These are phyloP conservation scores for Starmerella vaccinii DNA, from an alignment of 805 yeast genomes.

Conservation along the genomic window DNA sequence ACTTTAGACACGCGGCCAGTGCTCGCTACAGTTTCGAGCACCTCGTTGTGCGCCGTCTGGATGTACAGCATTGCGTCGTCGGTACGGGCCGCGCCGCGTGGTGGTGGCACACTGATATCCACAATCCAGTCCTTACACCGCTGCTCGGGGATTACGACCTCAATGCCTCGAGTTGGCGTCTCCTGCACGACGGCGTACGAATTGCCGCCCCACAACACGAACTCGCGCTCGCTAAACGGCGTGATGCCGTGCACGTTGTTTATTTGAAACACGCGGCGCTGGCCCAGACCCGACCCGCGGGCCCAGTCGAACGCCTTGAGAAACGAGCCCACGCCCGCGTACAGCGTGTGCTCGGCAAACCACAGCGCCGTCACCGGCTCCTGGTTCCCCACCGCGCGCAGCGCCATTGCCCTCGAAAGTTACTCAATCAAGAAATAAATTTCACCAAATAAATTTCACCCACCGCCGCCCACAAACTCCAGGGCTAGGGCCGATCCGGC, in stretches of 20 bases:
- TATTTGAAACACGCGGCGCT: slow-evolving; percentile 45
- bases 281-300: slow-evolving; percentile 33
- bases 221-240: slow-evolving; percentile 11
- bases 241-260: slow-evolving; percentile 76
- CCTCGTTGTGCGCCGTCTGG: slow-evolving; percentile 71
- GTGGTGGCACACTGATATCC: slow-evolving; percentile 40
- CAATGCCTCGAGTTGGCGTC: background rate
- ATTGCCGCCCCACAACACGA: slow-evolving; percentile 62
- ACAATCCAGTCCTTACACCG: slow-evolving; percentile 72
- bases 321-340: slow-evolving; percentile 65
- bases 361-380: slow-evolving; percentile 62
- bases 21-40: slow-evolving; percentile 32
- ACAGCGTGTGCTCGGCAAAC: slow-evolving; percentile 34
- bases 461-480: background rate
- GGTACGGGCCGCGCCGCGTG: slow-evolving; percentile 23
- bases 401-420: background rate
- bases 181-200: slow-evolving; percentile 24
- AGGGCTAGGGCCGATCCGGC: background rate
- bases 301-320: slow-evolving; percentile 45
- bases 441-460: background rate
- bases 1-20: slow-evolving; percentile 28
- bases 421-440: background rate
- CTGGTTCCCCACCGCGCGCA: slow-evolving; percentile 15
- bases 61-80: slow-evolving; percentile 41
- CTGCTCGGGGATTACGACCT: slow-evolving; percentile 16